Evolutionary conservation across 306 rosid species (phyloP).

Genomic region (Bauhinia variegata): DNA sequence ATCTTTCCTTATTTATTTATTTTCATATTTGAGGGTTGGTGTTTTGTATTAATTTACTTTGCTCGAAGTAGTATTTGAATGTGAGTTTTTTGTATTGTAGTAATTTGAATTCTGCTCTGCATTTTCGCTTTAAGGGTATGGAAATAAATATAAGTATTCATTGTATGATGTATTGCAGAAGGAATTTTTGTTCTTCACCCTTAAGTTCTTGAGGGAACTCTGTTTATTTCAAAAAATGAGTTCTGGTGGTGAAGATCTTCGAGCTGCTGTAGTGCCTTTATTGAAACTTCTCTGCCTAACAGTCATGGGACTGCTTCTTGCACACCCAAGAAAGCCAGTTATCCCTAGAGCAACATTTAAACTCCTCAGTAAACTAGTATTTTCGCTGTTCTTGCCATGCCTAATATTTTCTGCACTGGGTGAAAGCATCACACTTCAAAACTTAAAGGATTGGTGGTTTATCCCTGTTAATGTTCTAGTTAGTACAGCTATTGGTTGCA

Average conservation of each 20-base stretch:
- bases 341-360: slow-evolving; percentile 74
- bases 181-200: slow-evolving; percentile 25
- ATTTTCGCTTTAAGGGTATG: neutral
- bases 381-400: slow-evolving; percentile 89
- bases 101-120: neutral
- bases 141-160: neutral
- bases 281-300: slow-evolving; percentile 73
- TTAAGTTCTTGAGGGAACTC: slow-evolving; percentile 17
- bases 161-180: slow-evolving; percentile 42
- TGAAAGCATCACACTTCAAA: slow-evolving; percentile 62
- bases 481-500: slow-evolving; percentile 69
- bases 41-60: neutral
- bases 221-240: slow-evolving; percentile 30
- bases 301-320: slow-evolving; percentile 67
- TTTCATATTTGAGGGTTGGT: neutral
- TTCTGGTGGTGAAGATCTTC: slow-evolving; percentile 53
- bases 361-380: slow-evolving; percentile 86
- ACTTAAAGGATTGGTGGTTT: slow-evolving; percentile 78
- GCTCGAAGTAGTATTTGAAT: neutral
- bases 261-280: slow-evolving; percentile 69
- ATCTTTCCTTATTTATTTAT: neutral
- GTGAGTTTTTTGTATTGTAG: neutral
- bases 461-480: slow-evolving; percentile 78
- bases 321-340: slow-evolving; percentile 61
- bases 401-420: slow-evolving; percentile 83